Conservation (phyloP, 2,329 filamentous ascomycete genomes). For the Didymella keratinophila region DNA sequence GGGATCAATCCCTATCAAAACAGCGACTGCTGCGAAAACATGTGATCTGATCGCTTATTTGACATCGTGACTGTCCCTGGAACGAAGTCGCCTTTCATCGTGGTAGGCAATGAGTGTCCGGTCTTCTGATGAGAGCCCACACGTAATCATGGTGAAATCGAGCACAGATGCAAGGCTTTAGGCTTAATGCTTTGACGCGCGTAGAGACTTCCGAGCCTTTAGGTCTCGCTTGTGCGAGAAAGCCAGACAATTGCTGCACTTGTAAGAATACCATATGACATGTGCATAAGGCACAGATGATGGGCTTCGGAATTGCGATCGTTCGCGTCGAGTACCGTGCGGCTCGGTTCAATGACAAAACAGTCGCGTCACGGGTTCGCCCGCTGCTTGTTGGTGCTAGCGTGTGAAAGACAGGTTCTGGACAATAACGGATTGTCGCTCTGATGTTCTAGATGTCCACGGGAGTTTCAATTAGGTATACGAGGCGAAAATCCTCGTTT, state of each 20-base stretch:
- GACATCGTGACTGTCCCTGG: too few relatives aligned
- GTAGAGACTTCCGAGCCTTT: not conserved
- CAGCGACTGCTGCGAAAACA: not conserved
- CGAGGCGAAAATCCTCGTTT: conserved; percentile 5
- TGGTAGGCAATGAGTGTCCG: not conserved
- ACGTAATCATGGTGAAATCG: not conserved
- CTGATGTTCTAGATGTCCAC: conserved; percentile 7
- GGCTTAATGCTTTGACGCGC: not conserved
- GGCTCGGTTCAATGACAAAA: not conserved
- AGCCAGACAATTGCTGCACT: not conserved
- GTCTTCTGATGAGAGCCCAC: not conserved
- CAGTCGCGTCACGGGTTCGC: not conserved
- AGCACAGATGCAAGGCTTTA: not conserved
- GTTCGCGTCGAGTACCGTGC: not conserved
- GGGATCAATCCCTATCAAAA: not conserved
- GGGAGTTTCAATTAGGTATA: conserved; percentile 6
- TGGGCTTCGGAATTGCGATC: not conserved
- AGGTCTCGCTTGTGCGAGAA: not conserved
- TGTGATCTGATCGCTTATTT: too few relatives aligned
- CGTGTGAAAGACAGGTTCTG: conserved; percentile 1
- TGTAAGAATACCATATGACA: not conserved
- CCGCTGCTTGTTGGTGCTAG: not conserved
- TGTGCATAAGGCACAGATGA: not conserved
- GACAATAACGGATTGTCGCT: not conserved
- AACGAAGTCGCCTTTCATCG: not conserved